phyloP scores from a whole-genome alignment of 2,329 filamentous ascomycete genomes.

The Clonostachys chloroleuca region DNA sequence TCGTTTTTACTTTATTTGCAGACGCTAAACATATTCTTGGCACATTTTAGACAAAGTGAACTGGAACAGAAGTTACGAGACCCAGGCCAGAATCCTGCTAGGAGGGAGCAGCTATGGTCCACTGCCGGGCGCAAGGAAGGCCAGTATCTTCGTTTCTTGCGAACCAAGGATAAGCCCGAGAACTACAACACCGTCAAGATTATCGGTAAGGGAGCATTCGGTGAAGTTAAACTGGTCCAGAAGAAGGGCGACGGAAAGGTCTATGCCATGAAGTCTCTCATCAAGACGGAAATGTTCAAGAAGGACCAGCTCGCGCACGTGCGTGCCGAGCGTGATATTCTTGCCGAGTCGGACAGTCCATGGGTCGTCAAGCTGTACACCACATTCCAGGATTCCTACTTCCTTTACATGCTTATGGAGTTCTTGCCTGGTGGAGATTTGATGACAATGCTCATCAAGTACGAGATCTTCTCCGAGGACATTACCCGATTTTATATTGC shows the following conservation, averaged over 20 bases:
- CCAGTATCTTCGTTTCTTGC: conserved; percentile 88
- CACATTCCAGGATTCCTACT: conserved; percentile 94
- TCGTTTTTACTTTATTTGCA: background rate
- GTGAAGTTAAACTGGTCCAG: conserved; percentile 96
- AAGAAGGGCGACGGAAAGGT: conserved; percentile 95
- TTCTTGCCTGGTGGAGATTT: conserved; percentile 96
- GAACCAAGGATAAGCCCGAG: conserved; percentile 86
- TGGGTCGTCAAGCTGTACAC: conserved; percentile 99
- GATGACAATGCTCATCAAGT: conserved; percentile 99
- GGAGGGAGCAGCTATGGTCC: conserved; percentile 81
- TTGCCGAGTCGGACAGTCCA: conserved; percentile 98
- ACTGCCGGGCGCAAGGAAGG: conserved; percentile 84
- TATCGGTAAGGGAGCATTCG: conserved; percentile 97
- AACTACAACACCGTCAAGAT: conserved; percentile 98
- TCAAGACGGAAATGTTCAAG: conserved; percentile 99
- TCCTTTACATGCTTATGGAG: conserved; percentile 99
- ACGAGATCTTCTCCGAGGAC: conserved; percentile 98
- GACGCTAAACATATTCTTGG: background rate
- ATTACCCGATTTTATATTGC: conserved; percentile 99
- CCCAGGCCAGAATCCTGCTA: conserved; percentile 65
- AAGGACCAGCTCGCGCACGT: conserved; percentile 98
- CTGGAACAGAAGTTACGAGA: conserved; percentile 83
- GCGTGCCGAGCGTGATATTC: conserved; percentile 92
- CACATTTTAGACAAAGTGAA: conserved; percentile 70
- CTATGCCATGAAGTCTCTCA: conserved; percentile 95